Evolutionary conservation across 2,329 filamentous ascomycete genomes (phyloP), one percentile per base, ranked within the genome.

Genomic region (Fusarium domesticum): DNA sequence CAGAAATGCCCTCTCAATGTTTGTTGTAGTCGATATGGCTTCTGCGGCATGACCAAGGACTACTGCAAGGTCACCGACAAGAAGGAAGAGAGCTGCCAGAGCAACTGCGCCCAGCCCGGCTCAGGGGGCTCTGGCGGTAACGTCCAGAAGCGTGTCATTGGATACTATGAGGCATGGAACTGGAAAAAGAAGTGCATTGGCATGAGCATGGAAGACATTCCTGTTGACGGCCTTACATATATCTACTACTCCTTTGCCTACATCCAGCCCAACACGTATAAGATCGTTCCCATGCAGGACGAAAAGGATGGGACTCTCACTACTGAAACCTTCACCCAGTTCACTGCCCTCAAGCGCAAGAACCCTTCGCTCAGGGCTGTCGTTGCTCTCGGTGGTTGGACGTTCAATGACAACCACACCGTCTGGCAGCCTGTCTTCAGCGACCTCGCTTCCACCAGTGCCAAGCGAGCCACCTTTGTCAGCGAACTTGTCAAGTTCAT

Each of bases 371-470:
- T 72, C 0, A 60, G 69, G 43, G 57, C 59, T 0, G 55, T 61
- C 15, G 48, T 74, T 15, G 50, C 64, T 5, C 18, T 75, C n/a
- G 71, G 71, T 6, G 71, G 72, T 0, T 74, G 66, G 68, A 61
- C 61, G 0, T 69, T 69, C 41, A 65, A 54, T 32, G 25, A 51
- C 15, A 23, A 23, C 20, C 32, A 32, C 15, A 28, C 39, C 6
- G n/a, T 49, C 19, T 36, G n/a, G 4, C 57, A 63, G 19, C 39
- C 43, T 2, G 43, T 61, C 5, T 67, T 67, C 35, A 43, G 43
- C 12, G 42, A 60, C 18, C 57, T 62, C 19, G 55, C 42, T 4
- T 49, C 43, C 25, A 51, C 30, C 1, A 58, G 45, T 0, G 47
- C 34, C 2, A 62, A 57, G 35, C 57, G 66, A 5, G 56, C 59